Percentiles rank a stretch among this genome's conserved stretches.
Evolutionary conservation across 768 basidiomycete genomes (phyloP).

Genomic region (Paxillus involutus): DNA sequence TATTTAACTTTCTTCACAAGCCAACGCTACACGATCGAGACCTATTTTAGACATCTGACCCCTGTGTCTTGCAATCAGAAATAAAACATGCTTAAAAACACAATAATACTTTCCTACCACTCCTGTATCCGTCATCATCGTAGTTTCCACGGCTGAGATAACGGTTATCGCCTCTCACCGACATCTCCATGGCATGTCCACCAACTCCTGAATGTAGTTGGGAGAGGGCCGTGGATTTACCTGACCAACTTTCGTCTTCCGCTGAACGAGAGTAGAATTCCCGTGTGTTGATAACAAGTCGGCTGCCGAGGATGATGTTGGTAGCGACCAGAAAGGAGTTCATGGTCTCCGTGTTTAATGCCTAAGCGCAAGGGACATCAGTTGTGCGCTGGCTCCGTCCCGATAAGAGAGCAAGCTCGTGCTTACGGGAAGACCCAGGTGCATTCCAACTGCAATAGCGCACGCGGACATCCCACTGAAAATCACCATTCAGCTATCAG

Average conservation of each 20-base stretch:
- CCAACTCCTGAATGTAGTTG: not conserved
- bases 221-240: not conserved
- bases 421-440: slow-evolving; percentile 8
- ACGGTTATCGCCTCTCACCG: not conserved
- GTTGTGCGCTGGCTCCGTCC: not conserved
- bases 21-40: no score
- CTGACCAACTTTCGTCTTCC: not conserved
- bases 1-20: no score
- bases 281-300: slow-evolving; percentile 1
- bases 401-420: not conserved
- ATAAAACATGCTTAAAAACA: no score
- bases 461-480: slow-evolving; percentile 1
- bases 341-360: slow-evolving; percentile 3
- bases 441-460: slow-evolving; percentile 2
- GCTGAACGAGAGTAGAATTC: slow-evolving; percentile 6
- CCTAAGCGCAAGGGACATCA: not conserved
- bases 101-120: no score
- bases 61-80: no score
- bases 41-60: no score
- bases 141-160: not conserved
- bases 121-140: no score
- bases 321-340: slow-evolving; percentile 4
- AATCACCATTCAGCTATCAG: not conserved
- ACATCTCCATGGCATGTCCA: not conserved
- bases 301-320: slow-evolving; percentile 2